Base-by-base conservation (phyloP, 2,329 filamentous ascomycete genomes). In the Mariannaea sp. region DNA sequence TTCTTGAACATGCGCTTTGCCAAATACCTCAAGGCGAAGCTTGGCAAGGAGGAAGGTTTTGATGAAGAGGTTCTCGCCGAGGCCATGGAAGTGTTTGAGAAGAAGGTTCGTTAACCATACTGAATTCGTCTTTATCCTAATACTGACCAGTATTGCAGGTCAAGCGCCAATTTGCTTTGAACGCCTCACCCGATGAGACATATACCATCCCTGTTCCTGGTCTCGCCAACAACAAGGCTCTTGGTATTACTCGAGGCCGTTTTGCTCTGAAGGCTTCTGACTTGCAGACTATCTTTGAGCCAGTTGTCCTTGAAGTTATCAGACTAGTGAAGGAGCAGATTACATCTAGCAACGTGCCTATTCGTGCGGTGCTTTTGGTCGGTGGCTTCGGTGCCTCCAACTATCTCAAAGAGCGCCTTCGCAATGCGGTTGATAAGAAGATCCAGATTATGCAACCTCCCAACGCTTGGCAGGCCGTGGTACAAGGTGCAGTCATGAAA, bases 401-500 rank as follows among this genome's bases (percentile, higher is more conserved):
- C 40, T 78, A 78, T 56, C 69, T 79, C 24, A 73, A 74, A 55
- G 67, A 75, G 55, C 65, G 73, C 12, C 61, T 80, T 7, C 65
- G 69, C 42, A 61, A 68, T 45, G 59, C 70, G 0, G 62, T 77
- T 14, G 66, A 68, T 26, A 56, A 57, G 16, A 64, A 62, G 1
- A 69, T 77, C 14, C 65, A 73, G 49, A 71, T 81, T 43, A 62
- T 80, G 56, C 77, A 77, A 53, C 77, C 78, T 0, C 69, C 71
- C 4, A 73, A 76, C 44, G 72, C 76, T 13, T 80, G 78, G 78
- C 70, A 73, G 10, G 74, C 77, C 2, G 74, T 80, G 7, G 76
- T 77, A 0, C 72, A 73, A 27, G 78, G 79, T 14, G 78, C 79
- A 13, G 76, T 80, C 17, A 75, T 78, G 70, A 78, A 77, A 60